These are phyloP conservation scores for Begonia peltatifolia DNA, from an alignment of 306 rosid genomes.

Conservation along the genomic window DNA sequence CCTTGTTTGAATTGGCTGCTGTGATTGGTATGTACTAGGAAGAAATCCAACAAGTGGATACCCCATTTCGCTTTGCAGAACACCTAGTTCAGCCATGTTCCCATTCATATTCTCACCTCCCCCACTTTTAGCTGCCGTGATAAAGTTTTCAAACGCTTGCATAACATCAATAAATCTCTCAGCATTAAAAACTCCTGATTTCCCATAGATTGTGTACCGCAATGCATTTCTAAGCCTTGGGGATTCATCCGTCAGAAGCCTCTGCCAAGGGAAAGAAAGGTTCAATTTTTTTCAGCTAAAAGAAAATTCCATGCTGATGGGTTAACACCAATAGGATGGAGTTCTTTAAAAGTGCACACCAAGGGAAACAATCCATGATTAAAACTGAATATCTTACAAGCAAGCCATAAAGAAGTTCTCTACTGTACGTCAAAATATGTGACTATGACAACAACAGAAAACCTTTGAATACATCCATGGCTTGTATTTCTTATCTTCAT, in stretches of 20 bases:
- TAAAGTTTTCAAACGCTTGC: slow-evolving; percentile 97
- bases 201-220: slow-evolving; percentile 91
- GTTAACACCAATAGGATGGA: too few relatives aligned
- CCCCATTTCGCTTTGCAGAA: slow-evolving; percentile 29
- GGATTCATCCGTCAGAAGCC: slow-evolving; percentile 96
- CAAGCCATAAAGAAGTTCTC: too few relatives aligned
- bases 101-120: slow-evolving; percentile 84
- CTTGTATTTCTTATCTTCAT: too few relatives aligned
- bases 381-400: too few relatives aligned
- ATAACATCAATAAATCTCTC: slow-evolving; percentile 97
- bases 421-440: too few relatives aligned
- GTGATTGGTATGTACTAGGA: slow-evolving; percentile 22
- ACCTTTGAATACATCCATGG: too few relatives aligned
- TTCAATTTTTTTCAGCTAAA: too few relatives aligned
- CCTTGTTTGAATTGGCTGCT: slow-evolving; percentile 76
- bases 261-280: slow-evolving; percentile 25
- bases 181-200: slow-evolving; percentile 86
- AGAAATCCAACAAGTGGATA: slow-evolving; percentile 36
- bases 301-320: too few relatives aligned
- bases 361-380: too few relatives aligned
- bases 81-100: slow-evolving; percentile 81
- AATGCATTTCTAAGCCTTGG: slow-evolving; percentile 82
- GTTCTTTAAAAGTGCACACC: too few relatives aligned
- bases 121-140: slow-evolving; percentile 97
- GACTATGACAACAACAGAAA: too few relatives aligned